Conservation (phyloP, 2,329 filamentous ascomycete genomes). For the Epichloe glyceriae region DNA sequence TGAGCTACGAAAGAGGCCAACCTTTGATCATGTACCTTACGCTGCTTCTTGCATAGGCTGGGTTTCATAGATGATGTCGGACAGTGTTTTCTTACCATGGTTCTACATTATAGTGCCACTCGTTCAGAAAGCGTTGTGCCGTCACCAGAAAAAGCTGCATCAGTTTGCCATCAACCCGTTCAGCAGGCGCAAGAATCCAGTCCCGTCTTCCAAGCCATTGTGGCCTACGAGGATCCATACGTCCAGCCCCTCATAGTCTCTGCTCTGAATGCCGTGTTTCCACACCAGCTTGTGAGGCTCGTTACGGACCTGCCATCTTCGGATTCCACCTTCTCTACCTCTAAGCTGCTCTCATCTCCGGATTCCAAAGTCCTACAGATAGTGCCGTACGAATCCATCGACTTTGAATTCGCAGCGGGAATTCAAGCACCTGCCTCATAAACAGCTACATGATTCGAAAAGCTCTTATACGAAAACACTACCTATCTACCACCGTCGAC, state of each 20-base stretch:
- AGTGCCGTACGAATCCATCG: constrained; percentile 72
- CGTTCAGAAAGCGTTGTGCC: constrained; percentile 6
- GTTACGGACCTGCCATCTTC: constrained; percentile 30
- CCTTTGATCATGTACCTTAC: constrained; percentile 16
- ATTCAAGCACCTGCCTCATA: constrained; percentile 51
- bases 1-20: not conserved
- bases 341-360: constrained; percentile 20
- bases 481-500: constrained; percentile 68
- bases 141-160: constrained; percentile 7
- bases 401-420: constrained; percentile 62
- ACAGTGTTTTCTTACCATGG: constrained; percentile 20
- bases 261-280: constrained; percentile 53
- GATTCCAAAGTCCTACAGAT: constrained; percentile 56
- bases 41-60: constrained; percentile 5
- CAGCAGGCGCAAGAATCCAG: not conserved
- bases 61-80: constrained; percentile 18
- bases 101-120: constrained; percentile 13
- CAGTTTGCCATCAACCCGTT: constrained; percentile 9
- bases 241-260: constrained; percentile 73
- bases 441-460: constrained; percentile 96
- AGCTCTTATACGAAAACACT: constrained; percentile 92
- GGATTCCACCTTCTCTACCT: constrained; percentile 22
- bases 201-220: constrained; percentile 43
- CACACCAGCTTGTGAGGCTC: constrained; percentile 38
- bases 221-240: constrained; percentile 80